Base-by-base conservation (phyloP, 2,329 filamentous ascomycete species). In the Stemphylium lycopersici region DNA sequence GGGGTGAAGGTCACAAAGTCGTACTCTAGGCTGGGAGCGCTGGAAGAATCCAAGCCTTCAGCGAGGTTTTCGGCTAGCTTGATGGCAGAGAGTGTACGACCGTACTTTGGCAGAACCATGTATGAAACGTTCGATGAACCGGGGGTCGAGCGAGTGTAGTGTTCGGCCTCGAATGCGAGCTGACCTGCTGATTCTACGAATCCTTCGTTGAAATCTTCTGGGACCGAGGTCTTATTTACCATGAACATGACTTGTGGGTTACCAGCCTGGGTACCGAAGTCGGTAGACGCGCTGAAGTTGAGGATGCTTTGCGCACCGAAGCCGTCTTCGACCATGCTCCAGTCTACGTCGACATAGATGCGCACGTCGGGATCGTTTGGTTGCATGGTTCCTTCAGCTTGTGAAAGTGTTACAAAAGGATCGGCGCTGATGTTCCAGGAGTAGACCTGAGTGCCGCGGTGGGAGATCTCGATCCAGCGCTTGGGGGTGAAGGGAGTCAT, bases 231-330 rank as follows among this genome's bases (percentile, higher is more conserved):
- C 54, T 74, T 74, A 55, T 75, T 75, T 39, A 73, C 62, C 49
- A 66, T 67, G 2, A 76, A 56, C 11, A 65, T 69, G 33, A 76
- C 63, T 18, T 64, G 66, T 0, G 73, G 73, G 26, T 52, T 58
- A 24, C 56, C 46, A 31, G 55, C 70, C 47, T 76, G 71, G 0
- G 78, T 75, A 29, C 76, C 77, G 58, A 77, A 78, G 61, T 72
- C 59, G 5, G 67, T 74, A 31, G 59, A 66, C 18, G 63, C 66
- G 38, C 61, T 68, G 44, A 76, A 65, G 56, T 75, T 75, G 2
- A 78, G 56, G 8, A 62, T 67, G 26, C 67, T 69, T 24, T 67
- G 68, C 33, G 64, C 63, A 40, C 62, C 64, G 22, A 68, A 70
- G 20, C 59, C 63, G 13, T 63, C 54, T 2, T 67, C 63, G 2